Evolutionary conservation across 2,329 filamentous ascomycete species (phyloP).

Genomic region (Paramyrothecium sp.): DNA sequence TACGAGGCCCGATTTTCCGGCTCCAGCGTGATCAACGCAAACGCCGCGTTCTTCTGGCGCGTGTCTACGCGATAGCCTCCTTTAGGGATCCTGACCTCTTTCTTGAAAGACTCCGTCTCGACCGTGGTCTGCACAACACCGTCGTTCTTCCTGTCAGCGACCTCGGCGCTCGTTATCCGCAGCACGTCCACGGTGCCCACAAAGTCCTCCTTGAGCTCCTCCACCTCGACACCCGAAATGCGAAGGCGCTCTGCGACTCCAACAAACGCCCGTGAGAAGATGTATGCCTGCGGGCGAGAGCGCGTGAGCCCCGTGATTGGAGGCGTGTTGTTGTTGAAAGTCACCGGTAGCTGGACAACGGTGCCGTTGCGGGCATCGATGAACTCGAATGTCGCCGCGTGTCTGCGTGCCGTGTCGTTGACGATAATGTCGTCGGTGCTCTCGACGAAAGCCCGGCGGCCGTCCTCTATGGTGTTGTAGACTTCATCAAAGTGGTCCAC

Average conservation of each 20-base stretch:
- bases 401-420: constrained; percentile 18
- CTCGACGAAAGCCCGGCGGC: constrained; percentile 21
- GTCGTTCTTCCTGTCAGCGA: constrained; percentile 22
- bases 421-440: constrained; percentile 23
- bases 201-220: constrained; percentile 17
- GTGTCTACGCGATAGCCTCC: constrained; percentile 29
- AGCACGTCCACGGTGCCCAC: constrained; percentile 23
- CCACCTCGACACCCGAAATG: constrained; percentile 19
- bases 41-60: constrained; percentile 26
- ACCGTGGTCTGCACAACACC: constrained; percentile 20
- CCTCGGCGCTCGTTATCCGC: constrained; percentile 15
- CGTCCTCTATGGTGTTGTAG: constrained; percentile 18
- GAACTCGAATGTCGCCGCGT: constrained; percentile 18
- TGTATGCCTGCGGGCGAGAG: constrained; percentile 23
- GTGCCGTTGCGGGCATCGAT: constrained; percentile 21
- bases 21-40: constrained; percentile 26
- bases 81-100: constrained; percentile 18
- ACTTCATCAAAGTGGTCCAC: constrained; percentile 23
- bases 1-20: constrained; percentile 31
- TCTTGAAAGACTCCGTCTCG: constrained; percentile 12
- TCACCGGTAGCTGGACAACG: constrained; percentile 21
- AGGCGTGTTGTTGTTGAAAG: constrained; percentile 25
- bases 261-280: constrained; percentile 25
- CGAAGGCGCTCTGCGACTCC: constrained; percentile 23
- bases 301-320: constrained; percentile 23